A percentile compares a stretch with the other conserved stretches of the same genome.
Conservation (phyloP, 2,329 filamentous ascomycete species). For the Penicillium sp. region DNA sequence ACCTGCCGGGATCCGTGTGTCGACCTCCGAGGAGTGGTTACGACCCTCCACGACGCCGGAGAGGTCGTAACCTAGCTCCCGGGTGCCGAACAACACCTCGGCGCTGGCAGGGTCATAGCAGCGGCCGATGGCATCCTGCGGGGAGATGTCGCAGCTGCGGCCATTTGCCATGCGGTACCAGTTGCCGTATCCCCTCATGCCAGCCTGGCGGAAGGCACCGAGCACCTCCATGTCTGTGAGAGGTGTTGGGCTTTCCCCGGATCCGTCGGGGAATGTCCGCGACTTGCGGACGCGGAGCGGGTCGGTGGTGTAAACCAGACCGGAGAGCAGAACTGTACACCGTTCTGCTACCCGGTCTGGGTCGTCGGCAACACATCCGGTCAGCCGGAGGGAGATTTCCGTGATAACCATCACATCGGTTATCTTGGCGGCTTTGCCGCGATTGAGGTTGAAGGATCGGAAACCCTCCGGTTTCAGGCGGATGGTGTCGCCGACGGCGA, state of each 20-base stretch:
- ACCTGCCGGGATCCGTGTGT: conserved; percentile 47
- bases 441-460: conserved; percentile 14
- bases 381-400: conserved; percentile 51
- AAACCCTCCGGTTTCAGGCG: conserved; percentile 44
- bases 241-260: conserved; percentile 12
- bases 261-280: not conserved
- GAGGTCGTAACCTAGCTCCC: conserved; percentile 46
- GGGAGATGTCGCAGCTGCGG: conserved; percentile 46
- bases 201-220: conserved; percentile 37
- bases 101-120: conserved; percentile 52
- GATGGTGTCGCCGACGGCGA: conserved; percentile 53
- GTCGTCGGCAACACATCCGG: conserved; percentile 48
- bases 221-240: conserved; percentile 35
- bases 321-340: conserved; percentile 45
- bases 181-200: conserved; percentile 46
- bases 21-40: no score
- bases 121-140: conserved; percentile 52
- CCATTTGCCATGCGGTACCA: conserved; percentile 52
- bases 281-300: conserved; percentile 17
- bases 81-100: conserved; percentile 43
- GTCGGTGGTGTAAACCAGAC: conserved; percentile 45
- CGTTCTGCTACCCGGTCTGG: conserved; percentile 47
- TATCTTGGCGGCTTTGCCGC: conserved; percentile 25
- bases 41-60: conserved; percentile 45
- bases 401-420: conserved; percentile 55